phyloP scores from a whole-genome alignment of 75 land plant species.

The Sequoiadendron giganteum region DNA sequence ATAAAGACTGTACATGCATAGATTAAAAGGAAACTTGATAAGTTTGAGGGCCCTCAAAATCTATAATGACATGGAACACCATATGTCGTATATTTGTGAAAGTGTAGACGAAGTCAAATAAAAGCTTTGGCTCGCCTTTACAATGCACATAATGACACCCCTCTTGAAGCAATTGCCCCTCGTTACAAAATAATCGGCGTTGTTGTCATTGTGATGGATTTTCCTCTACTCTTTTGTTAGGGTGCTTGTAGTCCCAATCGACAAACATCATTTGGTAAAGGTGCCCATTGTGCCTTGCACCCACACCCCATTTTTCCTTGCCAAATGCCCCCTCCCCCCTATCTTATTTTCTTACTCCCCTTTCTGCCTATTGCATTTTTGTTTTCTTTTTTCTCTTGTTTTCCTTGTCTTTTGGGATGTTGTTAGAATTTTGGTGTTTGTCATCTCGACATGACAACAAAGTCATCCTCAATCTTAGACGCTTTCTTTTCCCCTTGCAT shows the following conservation, averaged over 20 bases:
- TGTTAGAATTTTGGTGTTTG: no score
- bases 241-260: conserved; percentile 59
- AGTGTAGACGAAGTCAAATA: conserved; percentile 93
- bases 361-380: no score
- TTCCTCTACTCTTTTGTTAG: not conserved
- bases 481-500: no score
- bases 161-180: conserved; percentile 57
- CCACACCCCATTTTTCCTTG: no score
- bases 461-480: no score
- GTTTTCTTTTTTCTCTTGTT: no score
- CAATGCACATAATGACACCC: conserved; percentile 77
- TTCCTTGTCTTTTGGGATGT: no score
- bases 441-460: no score
- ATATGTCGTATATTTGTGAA: conserved; percentile 93
- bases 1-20: not conserved
- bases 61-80: conserved; percentile 78
- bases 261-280: conserved; percentile 75
- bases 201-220: not conserved
- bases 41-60: conserved; percentile 44
- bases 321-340: no score
- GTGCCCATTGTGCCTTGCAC: conserved; percentile 7
- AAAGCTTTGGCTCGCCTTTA: conserved; percentile 71
- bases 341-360: no score
- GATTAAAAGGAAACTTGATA: conserved; percentile 28
- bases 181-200: conserved; percentile 35